A percentile compares a stretch with the other conserved stretches of the same genome.
These are phyloP conservation scores for Biscutella laevigata DNA, from an alignment of 441 rosid species.

Conservation along the genomic window DNA sequence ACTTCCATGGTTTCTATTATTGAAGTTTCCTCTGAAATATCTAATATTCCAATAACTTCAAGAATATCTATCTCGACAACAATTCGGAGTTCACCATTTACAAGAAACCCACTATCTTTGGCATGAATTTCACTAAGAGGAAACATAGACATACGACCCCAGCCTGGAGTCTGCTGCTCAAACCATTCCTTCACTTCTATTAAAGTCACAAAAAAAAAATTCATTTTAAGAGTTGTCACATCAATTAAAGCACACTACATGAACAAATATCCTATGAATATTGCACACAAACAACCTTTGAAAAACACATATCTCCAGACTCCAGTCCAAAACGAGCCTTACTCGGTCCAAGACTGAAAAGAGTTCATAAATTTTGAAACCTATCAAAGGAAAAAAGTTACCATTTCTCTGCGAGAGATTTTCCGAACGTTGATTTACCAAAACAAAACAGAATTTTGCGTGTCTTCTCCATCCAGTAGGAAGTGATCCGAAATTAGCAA, in stretches of 20 bases:
- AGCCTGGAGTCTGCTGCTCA: background rate
- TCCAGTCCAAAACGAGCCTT: no score
- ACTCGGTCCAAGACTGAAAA: no score
- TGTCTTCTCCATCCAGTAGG: background rate
- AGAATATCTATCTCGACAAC: slow-evolving; percentile 1
- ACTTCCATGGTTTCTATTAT: background rate
- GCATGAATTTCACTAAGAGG: background rate
- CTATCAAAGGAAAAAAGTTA: background rate
- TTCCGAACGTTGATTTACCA: background rate
- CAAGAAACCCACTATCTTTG: background rate
- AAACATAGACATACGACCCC: background rate
- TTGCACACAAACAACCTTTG: no score
- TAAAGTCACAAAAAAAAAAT: background rate
- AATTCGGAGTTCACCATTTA: slow-evolving; percentile 8
- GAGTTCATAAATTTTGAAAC: no score
- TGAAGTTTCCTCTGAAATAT: background rate
- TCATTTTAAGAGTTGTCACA: no score
- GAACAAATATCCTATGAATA: no score
- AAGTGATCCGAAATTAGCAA: background rate
- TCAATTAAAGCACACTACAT: no score
- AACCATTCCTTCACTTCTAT: background rate
- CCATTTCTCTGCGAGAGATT: background rate
- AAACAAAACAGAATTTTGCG: background rate
- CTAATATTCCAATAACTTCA: background rate
- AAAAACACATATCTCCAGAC: no score